phyloP scores from a whole-genome alignment of 495 filamentous ascomycete species.

The Penicillium manginii region DNA sequence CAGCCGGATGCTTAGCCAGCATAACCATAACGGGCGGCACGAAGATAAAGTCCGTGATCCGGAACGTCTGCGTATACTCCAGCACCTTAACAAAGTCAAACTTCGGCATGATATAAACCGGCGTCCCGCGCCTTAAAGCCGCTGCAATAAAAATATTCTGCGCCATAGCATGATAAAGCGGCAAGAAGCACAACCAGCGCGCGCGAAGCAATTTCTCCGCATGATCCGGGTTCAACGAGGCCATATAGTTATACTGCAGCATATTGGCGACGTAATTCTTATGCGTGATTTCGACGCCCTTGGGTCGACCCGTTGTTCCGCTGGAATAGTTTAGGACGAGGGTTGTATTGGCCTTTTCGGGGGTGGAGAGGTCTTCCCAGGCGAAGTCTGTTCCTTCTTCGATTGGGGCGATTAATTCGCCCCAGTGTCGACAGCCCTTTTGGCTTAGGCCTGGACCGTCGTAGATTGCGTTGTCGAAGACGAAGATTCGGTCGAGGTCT shows the following conservation, averaged over 20 bases:
- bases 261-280: slow-evolving; percentile 71
- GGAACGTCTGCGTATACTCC: slow-evolving; percentile 65
- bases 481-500: slow-evolving; percentile 44
- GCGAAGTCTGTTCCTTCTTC: slow-evolving; percentile 48
- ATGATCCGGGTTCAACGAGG: slow-evolving; percentile 51
- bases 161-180: slow-evolving; percentile 72
- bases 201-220: slow-evolving; percentile 32
- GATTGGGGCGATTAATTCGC: slow-evolving; percentile 44
- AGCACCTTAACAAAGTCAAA: slow-evolving; percentile 78
- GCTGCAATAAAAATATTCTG: slow-evolving; percentile 54
- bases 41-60: slow-evolving; percentile 64
- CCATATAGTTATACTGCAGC: slow-evolving; percentile 57
- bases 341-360: slow-evolving; percentile 44
- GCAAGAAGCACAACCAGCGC: slow-evolving; percentile 64
- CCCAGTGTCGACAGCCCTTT: slow-evolving; percentile 54
- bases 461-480: slow-evolving; percentile 52
- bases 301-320: slow-evolving; percentile 83
- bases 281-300: slow-evolving; percentile 82
- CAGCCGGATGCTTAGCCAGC: slow-evolving; percentile 71
- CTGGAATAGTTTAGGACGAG: slow-evolving; percentile 71
- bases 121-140: slow-evolving; percentile 40
- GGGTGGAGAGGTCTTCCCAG: slow-evolving; percentile 45
- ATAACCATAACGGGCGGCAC: slow-evolving; percentile 73
- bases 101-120: slow-evolving; percentile 72
- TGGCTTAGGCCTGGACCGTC: slow-evolving; percentile 40